Base-by-base conservation (phyloP, 306 rosid species). In the Cucurbita moschata region DNA sequence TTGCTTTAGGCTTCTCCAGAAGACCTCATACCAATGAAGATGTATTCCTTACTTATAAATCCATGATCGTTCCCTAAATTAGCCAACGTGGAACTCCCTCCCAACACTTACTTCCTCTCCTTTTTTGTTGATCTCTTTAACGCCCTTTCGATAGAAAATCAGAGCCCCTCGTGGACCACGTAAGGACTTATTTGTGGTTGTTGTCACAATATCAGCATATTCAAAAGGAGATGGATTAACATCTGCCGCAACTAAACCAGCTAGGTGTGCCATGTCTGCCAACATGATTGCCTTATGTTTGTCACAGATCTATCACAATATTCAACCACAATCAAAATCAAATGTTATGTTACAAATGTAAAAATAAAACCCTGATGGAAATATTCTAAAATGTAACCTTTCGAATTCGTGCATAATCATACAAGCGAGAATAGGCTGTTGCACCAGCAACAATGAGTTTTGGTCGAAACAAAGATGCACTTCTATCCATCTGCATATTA, bases 141-240 rank as follows among this genome's bases (percentile, higher is more conserved):
- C 70, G 49, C 97, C 97, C 87, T 88, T 92, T 83, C 92, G 85
- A 79, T 81, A 92, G 82, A 92, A 89, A 68, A 92, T 92, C 97
- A 92, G 89, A 76, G 97, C 96, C 77, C 97, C 97, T 47, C 95
- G 97, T 57, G 97, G 97, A 62, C 96, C 97, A 49, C 97, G 97
- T 66, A 92, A 92, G 78, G 96, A 92, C 87, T 92, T 92, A 44
- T 89, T 96, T 12, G 96, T 92, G 77, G 97, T 92, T 62, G 97
- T 92, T 54, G 97, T 92, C 75, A 92, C 96, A 68, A 92, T 74
- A 86, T 85, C 82, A 21, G 85, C 77, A 66, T 76, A 59, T 68
- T 82, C 83, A 58, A 82, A 82, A 72, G 85, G 83, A 42, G 85
- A 82, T 57, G 85, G 86, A 66, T 79, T 82, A 60, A 82, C 83